phyloP scores from a whole-genome alignment of 371 early-diverging fungal species.

The Racocetra persica region DNA sequence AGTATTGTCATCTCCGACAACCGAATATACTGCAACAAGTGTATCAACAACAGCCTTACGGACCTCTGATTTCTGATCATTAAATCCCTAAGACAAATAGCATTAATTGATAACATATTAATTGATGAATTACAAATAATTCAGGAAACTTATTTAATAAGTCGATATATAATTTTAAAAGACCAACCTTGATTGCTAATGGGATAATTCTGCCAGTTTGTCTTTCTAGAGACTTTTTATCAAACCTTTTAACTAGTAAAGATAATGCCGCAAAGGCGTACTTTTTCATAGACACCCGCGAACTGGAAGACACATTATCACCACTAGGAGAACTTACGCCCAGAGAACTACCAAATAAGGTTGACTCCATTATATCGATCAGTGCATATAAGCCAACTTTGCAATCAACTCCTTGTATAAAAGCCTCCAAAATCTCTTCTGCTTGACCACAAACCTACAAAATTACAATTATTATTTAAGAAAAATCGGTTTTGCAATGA shows the following conservation, averaged over 20 bases:
- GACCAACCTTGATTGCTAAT: slow-evolving; percentile 35
- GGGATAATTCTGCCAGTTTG: slow-evolving; percentile 38
- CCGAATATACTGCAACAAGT: slow-evolving; percentile 38
- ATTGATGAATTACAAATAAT: background rate
- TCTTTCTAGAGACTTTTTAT: slow-evolving; percentile 41
- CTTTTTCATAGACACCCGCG: slow-evolving; percentile 7
- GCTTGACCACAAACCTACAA: slow-evolving; percentile 22
- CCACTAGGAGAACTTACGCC: background rate
- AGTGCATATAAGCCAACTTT: slow-evolving; percentile 34
- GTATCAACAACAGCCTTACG: slow-evolving; percentile 44
- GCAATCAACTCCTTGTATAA: slow-evolving; percentile 25
- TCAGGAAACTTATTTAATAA: background rate
- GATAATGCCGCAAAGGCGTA: slow-evolving; percentile 39
- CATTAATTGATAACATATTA: background rate
- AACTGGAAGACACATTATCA: background rate
- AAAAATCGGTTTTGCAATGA: background rate
- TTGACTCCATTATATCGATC: slow-evolving; percentile 42
- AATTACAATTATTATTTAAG: background rate
- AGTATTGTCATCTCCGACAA: slow-evolving; percentile 38
- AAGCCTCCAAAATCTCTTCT: slow-evolving; percentile 31
- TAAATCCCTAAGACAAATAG: slow-evolving; percentile 34
- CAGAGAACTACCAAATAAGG: background rate
- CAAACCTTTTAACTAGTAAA: slow-evolving; percentile 37
- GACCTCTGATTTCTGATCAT: slow-evolving; percentile 39
- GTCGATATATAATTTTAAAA: background rate